phyloP scores from a whole-genome alignment of 2,329 filamentous ascomycete species.

The Ophiobolus disseminans region DNA sequence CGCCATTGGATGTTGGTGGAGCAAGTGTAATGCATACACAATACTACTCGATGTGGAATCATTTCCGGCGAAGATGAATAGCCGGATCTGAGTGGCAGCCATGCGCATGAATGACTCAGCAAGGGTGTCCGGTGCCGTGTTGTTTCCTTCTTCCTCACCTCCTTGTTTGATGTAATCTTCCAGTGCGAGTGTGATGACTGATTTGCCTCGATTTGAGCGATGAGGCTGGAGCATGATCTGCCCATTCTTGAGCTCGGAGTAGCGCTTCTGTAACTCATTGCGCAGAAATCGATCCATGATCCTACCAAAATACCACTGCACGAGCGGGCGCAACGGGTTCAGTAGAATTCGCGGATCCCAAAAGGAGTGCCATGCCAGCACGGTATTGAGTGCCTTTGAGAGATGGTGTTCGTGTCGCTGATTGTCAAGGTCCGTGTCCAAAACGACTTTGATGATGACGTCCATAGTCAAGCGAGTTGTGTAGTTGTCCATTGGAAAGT shows the following conservation, averaged over 20 bases:
- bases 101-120: slow-evolving; percentile 26
- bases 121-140: slow-evolving; percentile 8
- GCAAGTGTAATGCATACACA: slow-evolving; percentile 28
- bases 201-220: slow-evolving; percentile 1
- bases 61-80: slow-evolving; percentile 43
- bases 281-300: slow-evolving; percentile 1
- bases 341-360: no score
- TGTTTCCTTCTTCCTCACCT: background rate
- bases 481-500: slow-evolving; percentile 6
- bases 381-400: no score
- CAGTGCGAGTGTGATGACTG: slow-evolving; percentile 7
- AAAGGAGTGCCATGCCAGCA: no score
- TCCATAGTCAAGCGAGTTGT: slow-evolving; percentile 9
- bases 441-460: slow-evolving; percentile 5
- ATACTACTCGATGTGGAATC: slow-evolving; percentile 39
- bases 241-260: background rate
- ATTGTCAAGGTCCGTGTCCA: slow-evolving; percentile 1
- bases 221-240: no score
- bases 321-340: background rate
- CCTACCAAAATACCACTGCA: background rate
- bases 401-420: no score
- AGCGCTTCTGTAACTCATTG: background rate
- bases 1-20: slow-evolving; percentile 29
- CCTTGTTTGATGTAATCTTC: slow-evolving; percentile 11
- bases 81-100: slow-evolving; percentile 34